Base-by-base conservation (phyloP, 2,329 filamentous ascomycete genomes). In the Aureobasidium subglaciale region DNA sequence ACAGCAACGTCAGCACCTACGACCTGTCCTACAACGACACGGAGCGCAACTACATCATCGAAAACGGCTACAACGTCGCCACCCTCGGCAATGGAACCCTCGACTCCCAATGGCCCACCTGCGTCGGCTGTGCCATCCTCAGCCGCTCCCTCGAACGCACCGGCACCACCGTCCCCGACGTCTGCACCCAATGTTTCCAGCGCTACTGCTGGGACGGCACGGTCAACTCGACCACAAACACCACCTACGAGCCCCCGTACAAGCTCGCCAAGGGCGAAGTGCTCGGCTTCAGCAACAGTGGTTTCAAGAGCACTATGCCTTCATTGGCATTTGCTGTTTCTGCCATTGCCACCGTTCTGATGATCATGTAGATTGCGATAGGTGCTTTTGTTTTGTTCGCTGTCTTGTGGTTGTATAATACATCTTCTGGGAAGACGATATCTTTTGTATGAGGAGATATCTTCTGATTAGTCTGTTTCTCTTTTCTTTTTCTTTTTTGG, bases 191-290 rank as follows among this genome's bases (percentile, higher is more conserved):
- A 48, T 99, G 93, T 74, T 97, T 96, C 70, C 62, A 75, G 11
- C 71, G 75, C 18, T 96, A 96, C 74, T 99, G 93, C 79, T 99
- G 93, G 93, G 82, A 96, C 68, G 93, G 93, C n/a, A 88, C 81
- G 1, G 57, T 73, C 6, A 72, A 78, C 38, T 70, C 65, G 37
- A 73, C 71, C 0, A 61, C n/a, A 5, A 52, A 54, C 55, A 56
- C 42, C 30, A 57, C 49, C 30, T 60, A 60, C 43, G 46, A 42
- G 20, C 59, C 59, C 0, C 25, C 43, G 5, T 40, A 9, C 41
- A 59, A 57, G 49, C 42, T 59, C 11, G n/a, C 49, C 20, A 30
- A 42, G 34, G n/a, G 40, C 37, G 56, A 53, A 11, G 43, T 46
- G 22, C 41, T 52, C 11, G 27, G 35, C 32, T 57, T 42, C 34